phyloP scores from a whole-genome alignment of 169 alveolate genomes.

The Plasmodium fragile region DNA sequence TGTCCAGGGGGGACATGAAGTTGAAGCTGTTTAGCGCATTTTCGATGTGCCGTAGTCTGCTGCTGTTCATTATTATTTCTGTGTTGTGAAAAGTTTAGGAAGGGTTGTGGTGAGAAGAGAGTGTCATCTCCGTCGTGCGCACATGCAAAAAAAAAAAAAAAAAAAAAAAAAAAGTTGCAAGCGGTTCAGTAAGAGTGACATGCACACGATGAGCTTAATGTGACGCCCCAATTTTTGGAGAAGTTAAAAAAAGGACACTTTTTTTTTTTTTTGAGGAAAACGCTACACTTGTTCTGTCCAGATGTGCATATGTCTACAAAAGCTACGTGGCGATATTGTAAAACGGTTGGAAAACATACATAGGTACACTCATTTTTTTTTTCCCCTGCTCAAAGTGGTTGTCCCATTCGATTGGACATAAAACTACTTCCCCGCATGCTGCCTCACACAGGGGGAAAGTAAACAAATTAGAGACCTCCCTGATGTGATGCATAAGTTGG shows the following conservation, averaged over 20 bases:
- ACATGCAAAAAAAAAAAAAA: background rate
- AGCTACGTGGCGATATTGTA: background rate
- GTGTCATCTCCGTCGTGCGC: background rate
- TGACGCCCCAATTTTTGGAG: background rate
- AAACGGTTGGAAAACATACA: background rate
- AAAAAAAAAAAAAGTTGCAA: background rate
- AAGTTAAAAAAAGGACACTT: background rate
- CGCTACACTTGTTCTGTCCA: background rate
- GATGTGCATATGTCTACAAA: background rate
- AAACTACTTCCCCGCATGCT: background rate
- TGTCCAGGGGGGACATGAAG: conserved; percentile 73
- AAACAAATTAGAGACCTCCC: background rate
- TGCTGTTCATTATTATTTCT: conserved; percentile 64
- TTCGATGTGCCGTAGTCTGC: conserved; percentile 76
- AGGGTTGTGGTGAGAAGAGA: background rate
- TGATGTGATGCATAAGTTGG: background rate
- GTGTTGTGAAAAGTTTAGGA: background rate
- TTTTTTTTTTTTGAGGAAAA: background rate
- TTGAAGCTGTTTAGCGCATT: conserved; percentile 71
- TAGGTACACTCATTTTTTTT: background rate
- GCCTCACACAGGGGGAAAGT: background rate
- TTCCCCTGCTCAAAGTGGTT: background rate
- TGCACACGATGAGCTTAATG: background rate
- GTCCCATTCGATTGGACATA: background rate
- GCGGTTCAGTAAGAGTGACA: background rate